Evolutionary conservation across 129 eudicot species (phyloP).

Genomic region (Pulicaria dysenterica): DNA sequence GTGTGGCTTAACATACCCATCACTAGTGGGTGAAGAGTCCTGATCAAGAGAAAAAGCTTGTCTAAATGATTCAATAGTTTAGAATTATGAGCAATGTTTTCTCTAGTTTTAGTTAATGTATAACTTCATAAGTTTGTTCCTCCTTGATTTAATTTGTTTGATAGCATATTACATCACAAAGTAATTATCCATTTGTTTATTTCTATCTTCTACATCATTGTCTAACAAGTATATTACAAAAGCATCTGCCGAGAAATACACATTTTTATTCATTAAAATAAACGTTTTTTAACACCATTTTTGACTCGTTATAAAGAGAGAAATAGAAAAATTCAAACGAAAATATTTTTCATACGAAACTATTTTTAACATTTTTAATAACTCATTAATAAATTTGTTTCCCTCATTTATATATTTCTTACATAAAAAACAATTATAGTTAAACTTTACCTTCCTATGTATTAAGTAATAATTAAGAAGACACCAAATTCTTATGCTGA

Average conservation of each 20-base stretch:
- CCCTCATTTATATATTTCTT: too few species aligned
- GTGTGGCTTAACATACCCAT: conserved; percentile 10
- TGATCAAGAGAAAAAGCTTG: conserved; percentile 8
- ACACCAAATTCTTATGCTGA: not conserved
- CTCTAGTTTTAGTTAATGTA: not conserved
- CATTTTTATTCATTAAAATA: too few species aligned
- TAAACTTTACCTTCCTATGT: not conserved
- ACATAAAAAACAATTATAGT: not conserved
- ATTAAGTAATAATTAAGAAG: not conserved
- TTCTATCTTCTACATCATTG: not conserved
- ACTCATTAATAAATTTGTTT: too few species aligned
- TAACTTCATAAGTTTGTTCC: not conserved
- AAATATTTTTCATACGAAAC: too few species aligned
- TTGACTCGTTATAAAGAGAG: too few species aligned
- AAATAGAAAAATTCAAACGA: too few species aligned
- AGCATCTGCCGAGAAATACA: too few species aligned
- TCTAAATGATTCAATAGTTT: not conserved
- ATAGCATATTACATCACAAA: not conserved
- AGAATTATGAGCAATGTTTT: not conserved
- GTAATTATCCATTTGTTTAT: not conserved
- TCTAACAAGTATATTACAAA: not conserved
- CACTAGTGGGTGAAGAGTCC: conserved; percentile 19
- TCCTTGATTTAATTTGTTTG: too few species aligned
- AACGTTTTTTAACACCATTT: too few species aligned
- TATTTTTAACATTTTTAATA: too few species aligned